Conservation (phyloP, 345 rosid species). For the Bruguiera parviflora region DNA sequence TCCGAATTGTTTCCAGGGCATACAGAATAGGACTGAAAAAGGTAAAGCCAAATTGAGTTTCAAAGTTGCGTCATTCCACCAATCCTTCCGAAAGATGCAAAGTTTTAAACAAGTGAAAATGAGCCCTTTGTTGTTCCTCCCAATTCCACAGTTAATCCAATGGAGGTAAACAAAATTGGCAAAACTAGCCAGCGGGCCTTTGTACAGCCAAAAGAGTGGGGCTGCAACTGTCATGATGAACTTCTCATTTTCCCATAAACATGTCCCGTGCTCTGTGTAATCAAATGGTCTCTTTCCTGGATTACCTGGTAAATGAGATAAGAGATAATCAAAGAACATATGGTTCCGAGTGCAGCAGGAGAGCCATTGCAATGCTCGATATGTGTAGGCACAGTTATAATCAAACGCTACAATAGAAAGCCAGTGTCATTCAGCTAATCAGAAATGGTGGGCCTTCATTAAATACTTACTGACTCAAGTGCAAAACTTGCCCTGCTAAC, state of each 20-base stretch:
- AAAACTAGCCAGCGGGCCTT: too few species aligned
- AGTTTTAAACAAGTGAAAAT: too few species aligned
- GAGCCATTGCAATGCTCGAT: background rate
- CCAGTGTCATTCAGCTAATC: background rate
- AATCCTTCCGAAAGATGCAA: too few species aligned
- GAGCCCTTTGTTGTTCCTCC: too few species aligned
- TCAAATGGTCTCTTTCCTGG: slow-evolving; percentile 15
- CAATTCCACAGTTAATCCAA: too few species aligned
- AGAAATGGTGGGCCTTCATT: slow-evolving; percentile 8
- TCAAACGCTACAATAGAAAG: background rate
- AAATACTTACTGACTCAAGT: slow-evolving; percentile 5
- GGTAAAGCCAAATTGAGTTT: too few species aligned
- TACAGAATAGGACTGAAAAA: too few species aligned
- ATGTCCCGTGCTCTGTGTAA: background rate
- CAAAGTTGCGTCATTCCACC: too few species aligned
- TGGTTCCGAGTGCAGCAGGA: background rate
- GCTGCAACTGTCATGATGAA: background rate
- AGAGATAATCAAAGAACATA: background rate
- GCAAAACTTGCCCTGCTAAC: slow-evolving; percentile 23
- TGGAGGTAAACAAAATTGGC: too few species aligned
- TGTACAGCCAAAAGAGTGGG: background rate
- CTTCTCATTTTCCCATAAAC: slow-evolving; percentile 3
- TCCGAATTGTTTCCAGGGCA: too few species aligned
- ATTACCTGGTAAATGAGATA: background rate
- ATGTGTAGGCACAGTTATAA: background rate